Percentiles rank a stretch among this genome's conserved stretches.
These are phyloP conservation scores for Magnolia changhungtana DNA, from an alignment of 164 flowering plant species.

Conservation along the genomic window DNA sequence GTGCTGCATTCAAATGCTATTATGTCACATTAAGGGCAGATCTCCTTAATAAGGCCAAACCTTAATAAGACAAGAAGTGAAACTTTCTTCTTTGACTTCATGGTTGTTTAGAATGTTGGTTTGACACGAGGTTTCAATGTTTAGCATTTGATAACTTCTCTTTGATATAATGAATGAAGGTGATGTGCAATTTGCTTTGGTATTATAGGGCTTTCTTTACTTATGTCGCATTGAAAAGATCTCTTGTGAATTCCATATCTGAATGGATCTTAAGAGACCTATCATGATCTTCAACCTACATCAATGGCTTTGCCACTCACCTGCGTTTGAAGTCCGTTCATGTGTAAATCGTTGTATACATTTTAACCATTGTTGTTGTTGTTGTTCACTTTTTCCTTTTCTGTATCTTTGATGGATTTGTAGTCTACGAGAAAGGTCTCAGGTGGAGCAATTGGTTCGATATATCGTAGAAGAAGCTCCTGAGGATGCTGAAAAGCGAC, in stretches of 20 bases:
- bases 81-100: not conserved
- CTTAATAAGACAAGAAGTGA: not conserved
- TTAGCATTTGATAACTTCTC: too few relatives aligned
- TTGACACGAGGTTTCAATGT: too few relatives aligned
- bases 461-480: conserved; percentile 88
- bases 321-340: not conserved
- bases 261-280: too few relatives aligned
- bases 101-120: too few relatives aligned
- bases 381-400: not conserved
- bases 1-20: not conserved
- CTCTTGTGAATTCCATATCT: too few relatives aligned
- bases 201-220: too few relatives aligned
- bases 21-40: not conserved
- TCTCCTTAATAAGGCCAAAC: not conserved
- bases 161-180: too few relatives aligned
- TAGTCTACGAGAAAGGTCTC: conserved; percentile 76
- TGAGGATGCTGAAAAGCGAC: conserved; percentile 68
- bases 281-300: too few relatives aligned
- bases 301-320: not conserved
- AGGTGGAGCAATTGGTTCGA: conserved; percentile 72
- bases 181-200: too few relatives aligned
- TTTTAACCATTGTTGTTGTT: not conserved
- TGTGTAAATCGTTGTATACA: not conserved
- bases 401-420: conserved; percentile 6
- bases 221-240: too few relatives aligned